Percentiles rank a stretch among this genome's conserved stretches.
Evolutionary conservation across 805 yeast genomes (phyloP).

Genomic region (Komagataella mondaviorum): DNA sequence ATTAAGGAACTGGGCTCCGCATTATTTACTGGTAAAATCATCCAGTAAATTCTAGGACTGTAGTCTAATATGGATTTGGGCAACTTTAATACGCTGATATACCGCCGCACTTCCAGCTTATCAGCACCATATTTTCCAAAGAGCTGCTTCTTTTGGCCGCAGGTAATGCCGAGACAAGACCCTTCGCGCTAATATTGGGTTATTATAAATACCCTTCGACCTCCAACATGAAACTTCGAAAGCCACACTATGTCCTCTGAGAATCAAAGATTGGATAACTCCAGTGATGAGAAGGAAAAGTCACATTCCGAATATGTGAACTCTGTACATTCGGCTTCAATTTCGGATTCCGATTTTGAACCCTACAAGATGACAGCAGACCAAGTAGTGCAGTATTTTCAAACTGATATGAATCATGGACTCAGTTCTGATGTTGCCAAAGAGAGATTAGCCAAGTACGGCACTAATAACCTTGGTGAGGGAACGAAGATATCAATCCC

Average conservation of each 20-base stretch:
- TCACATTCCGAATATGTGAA: neutral
- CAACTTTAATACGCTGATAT: neutral
- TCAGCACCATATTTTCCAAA: neutral
- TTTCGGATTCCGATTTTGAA: neutral
- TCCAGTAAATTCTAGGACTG: neutral
- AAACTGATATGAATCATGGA: slow-evolving; percentile 34
- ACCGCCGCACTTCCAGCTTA: neutral
- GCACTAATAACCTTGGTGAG: slow-evolving; percentile 50
- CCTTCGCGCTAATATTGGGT: neutral
- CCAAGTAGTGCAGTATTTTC: slow-evolving; percentile 3
- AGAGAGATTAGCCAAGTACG: slow-evolving; percentile 22
- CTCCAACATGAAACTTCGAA: neutral
- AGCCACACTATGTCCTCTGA: neutral
- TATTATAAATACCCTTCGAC: neutral
- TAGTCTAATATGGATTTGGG: neutral
- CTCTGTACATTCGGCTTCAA: neutral
- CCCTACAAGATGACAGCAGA: neutral
- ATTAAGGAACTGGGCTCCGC: too few relatives aligned
- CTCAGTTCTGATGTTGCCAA: slow-evolving; percentile 21
- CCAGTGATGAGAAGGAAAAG: neutral
- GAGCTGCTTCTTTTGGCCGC: neutral
- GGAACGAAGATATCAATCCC: slow-evolving; percentile 39
- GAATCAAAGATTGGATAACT: neutral
- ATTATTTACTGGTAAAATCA: neutral
- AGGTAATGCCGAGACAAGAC: neutral